Evolutionary conservation across 176 grass and related monocot species (phyloP).

Genomic region (Luzula sylvatica): DNA sequence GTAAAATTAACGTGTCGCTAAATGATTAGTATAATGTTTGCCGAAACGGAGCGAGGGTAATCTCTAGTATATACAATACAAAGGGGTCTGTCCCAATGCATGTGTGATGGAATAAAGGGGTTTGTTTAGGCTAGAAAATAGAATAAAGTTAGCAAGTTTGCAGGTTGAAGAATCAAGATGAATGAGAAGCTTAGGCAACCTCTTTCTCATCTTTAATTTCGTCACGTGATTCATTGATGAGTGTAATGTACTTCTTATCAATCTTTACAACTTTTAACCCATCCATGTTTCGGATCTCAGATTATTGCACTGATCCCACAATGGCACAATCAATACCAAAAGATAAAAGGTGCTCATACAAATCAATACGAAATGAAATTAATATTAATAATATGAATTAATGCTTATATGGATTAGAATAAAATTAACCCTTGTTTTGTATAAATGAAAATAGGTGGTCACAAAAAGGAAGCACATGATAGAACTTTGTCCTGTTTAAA

Average conservation of each 20-base stretch:
- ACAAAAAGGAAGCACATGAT: conserved; percentile 17
- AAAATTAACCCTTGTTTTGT: background rate
- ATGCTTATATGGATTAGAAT: conserved; percentile 2
- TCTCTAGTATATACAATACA: background rate
- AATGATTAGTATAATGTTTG: no score
- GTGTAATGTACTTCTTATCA: conserved; percentile 29
- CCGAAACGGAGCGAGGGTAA: no score
- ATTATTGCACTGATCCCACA: conserved; percentile 19
- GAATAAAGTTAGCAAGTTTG: background rate
- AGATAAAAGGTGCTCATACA: conserved; percentile 2
- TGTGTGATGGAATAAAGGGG: background rate
- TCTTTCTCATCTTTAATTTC: conserved; percentile 23
- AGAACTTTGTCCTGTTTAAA: background rate
- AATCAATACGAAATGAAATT: background rate
- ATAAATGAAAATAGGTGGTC: background rate
- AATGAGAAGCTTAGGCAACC: conserved; percentile 12
- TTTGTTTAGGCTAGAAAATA: background rate
- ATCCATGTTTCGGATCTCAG: conserved; percentile 32
- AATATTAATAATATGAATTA: no score
- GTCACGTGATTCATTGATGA: conserved; percentile 52
- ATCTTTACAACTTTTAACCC: conserved; percentile 27
- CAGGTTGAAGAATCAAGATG: conserved; percentile 27
- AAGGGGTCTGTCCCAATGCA: no score
- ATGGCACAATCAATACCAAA: conserved; percentile 1
- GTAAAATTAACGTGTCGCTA: no score